Evolutionary conservation across 2,329 filamentous ascomycete genomes (phyloP).

Genomic region (Claviceps quebecensis): DNA sequence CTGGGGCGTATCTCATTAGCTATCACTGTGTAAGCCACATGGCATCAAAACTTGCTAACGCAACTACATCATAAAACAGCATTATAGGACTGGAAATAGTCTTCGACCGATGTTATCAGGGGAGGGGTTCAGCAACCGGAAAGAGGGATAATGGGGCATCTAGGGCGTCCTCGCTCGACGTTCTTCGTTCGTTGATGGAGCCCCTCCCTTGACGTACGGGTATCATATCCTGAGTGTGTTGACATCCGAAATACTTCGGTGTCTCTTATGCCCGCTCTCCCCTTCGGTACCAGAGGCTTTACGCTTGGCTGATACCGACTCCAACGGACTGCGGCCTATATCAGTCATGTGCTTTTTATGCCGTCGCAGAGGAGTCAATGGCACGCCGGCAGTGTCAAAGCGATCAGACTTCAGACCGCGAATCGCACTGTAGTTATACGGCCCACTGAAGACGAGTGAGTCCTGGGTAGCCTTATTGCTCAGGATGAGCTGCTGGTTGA

Average conservation of each 20-base stretch:
- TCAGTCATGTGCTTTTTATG: slow-evolving; percentile 35
- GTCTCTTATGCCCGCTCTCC: slow-evolving; percentile 35
- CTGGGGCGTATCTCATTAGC: too few species aligned
- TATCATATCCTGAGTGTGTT: slow-evolving; percentile 31
- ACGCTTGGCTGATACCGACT: slow-evolving; percentile 35
- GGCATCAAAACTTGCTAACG: background rate
- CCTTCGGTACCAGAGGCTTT: slow-evolving; percentile 34
- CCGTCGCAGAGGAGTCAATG: slow-evolving; percentile 53
- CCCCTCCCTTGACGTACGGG: background rate
- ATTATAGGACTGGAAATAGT: slow-evolving; percentile 29
- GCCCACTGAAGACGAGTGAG: slow-evolving; percentile 46
- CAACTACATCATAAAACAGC: background rate
- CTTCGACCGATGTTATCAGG: too few species aligned
- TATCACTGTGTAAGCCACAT: background rate
- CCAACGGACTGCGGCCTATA: slow-evolving; percentile 34
- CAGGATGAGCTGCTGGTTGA: slow-evolving; percentile 45
- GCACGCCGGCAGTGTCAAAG: slow-evolving; percentile 49
- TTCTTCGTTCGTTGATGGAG: background rate
- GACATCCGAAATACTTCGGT: slow-evolving; percentile 45
- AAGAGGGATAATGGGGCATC: slow-evolving; percentile 3
- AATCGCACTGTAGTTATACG: slow-evolving; percentile 45
- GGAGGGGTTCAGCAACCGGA: too few species aligned
- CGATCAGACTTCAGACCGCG: slow-evolving; percentile 52
- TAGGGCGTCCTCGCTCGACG: slow-evolving; percentile 34
- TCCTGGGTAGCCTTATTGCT: slow-evolving; percentile 48